Evolutionary conservation across 75 land plant genomes (phyloP), one percentile per base, ranked within the genome.

Genomic region (Gnetum montanum): DNA sequence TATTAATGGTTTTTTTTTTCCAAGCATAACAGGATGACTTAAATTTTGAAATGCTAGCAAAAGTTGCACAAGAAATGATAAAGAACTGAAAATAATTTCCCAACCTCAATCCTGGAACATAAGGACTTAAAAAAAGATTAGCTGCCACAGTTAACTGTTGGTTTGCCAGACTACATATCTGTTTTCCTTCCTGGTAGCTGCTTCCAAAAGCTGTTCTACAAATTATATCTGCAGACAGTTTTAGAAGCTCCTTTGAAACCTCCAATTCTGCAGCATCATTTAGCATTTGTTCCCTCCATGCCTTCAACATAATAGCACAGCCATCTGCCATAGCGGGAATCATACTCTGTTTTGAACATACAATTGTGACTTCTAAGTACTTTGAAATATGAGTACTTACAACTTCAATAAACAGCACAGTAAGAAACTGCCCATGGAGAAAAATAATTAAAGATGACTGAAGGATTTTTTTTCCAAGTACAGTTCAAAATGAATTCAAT

Each of bases 181-280:
- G 15, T 10, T 54, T 75, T 23, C 70, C 77, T 31, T 60, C 66
- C 30, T 52, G 65, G 23, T 66, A 65, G 45, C 64, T 57, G 30
- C 64, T 65, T 8, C 78, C 64, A 45, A 75, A 72, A 2, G 78
- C 77, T 28, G 78, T 72, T 18, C 38, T 61, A n/a, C n/a, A n/a
- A n/a, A n/a, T n/a, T n/a, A n/a, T n/a, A n/a, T n/a, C n/a, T n/a
- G n/a, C n/a, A n/a, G n/a, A n/a, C n/a, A n/a, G n/a, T n/a, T n/a
- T n/a, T n/a, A n/a, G n/a, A n/a, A n/a, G n/a, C n/a, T n/a, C n/a
- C n/a, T n/a, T n/a, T n/a, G n/a, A n/a, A n/a, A n/a, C n/a, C n/a
- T n/a, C n/a, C n/a, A n/a, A n/a, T n/a, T n/a, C n/a, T n/a, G n/a
- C n/a, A 4, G 23, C 13, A 30, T 57, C 62, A 29, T 30, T 29